Percentiles rank a stretch among this genome's conserved stretches.
Evolutionary conservation across 108 stramenopile species (phyloP).

Genomic region (Skeletonema menzelii): DNA sequence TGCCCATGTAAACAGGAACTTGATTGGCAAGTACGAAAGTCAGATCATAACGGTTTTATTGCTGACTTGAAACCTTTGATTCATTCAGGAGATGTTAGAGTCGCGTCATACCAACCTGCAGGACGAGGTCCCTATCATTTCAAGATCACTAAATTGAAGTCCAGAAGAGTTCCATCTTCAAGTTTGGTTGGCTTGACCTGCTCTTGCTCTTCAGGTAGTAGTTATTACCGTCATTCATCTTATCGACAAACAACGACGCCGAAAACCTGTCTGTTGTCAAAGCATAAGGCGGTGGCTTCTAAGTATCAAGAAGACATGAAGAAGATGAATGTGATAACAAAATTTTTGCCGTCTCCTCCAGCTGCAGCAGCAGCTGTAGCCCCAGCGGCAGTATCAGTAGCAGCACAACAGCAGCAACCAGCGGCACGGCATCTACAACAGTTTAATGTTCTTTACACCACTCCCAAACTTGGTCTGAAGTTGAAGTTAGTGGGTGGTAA

Average conservation of each 20-base stretch:
- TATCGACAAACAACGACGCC: background rate
- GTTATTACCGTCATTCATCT: background rate
- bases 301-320: slow-evolving; percentile 11
- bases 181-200: background rate
- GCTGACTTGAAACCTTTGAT: slow-evolving; percentile 1
- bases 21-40: slow-evolving; percentile 9
- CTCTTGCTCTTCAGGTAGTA: background rate
- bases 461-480: background rate
- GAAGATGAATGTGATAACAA: background rate
- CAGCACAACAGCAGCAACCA: background rate
- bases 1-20: slow-evolving; percentile 7
- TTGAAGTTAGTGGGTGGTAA: background rate
- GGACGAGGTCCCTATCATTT: slow-evolving; percentile 11
- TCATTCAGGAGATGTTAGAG: background rate
- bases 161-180: background rate
- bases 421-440: background rate
- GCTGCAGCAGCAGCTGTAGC: background rate
- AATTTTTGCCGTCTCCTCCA: background rate
- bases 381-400: too few relatives aligned
- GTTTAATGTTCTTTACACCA: background rate
- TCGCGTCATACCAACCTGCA: slow-evolving; percentile 5
- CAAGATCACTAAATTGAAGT: slow-evolving; percentile 20
- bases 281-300: background rate
- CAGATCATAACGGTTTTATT: background rate
- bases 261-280: slow-evolving; percentile 3